Base-by-base conservation (phyloP, 495 filamentous ascomycete genomes). In the Baudoinia panamericana region DNA sequence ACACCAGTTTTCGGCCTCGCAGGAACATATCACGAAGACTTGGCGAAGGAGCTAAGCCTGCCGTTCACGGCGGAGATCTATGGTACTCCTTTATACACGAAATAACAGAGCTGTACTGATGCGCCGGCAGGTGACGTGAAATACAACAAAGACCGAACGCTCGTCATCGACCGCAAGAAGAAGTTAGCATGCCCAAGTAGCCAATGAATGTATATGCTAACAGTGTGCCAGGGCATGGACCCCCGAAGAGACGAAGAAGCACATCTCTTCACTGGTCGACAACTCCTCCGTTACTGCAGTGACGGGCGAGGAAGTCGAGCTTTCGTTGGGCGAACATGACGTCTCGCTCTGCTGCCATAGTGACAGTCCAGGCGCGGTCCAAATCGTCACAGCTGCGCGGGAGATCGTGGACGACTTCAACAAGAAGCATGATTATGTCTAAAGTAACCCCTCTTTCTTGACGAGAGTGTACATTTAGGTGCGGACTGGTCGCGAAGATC, bases 21-120 rank as follows among this genome's bases (percentile, higher is more conserved):
- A n/a, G 69, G 67, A 9, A 73, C 63, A 18, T 52, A 62, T 22
- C 68, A 69, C 58, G 70, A 71, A 52, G 61, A 62, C 48, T 68
- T 66, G 4, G 67, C 67, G 17, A 66, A 62, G 27, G 70, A 73
- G 30, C 41, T 69, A 15, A 66, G 66, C 2, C 48, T 76, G 18
- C 59, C 65, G n/a, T 76, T 78, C 40, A 54, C 61, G 30, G 71
- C 69, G 20, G 72, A 77, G 51, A 54, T 73, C 23, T 75, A 72
- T 51, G 46, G 47, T 45, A 25, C 12, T 12, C 23, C 6, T 17
- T 11, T 26, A 9, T 37, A 19, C 12, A 13, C 25, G 18, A 5
- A 19, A 12, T 16, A 2, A 7, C 23, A 18, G 20, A 3, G 28
- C 5, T 18, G 6, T 12, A 11, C 30, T 17, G 22, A 28, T 5